Base-by-base conservation (phyloP, 371 early-diverging fungal genomes). In the Circinella umbellata region DNA sequence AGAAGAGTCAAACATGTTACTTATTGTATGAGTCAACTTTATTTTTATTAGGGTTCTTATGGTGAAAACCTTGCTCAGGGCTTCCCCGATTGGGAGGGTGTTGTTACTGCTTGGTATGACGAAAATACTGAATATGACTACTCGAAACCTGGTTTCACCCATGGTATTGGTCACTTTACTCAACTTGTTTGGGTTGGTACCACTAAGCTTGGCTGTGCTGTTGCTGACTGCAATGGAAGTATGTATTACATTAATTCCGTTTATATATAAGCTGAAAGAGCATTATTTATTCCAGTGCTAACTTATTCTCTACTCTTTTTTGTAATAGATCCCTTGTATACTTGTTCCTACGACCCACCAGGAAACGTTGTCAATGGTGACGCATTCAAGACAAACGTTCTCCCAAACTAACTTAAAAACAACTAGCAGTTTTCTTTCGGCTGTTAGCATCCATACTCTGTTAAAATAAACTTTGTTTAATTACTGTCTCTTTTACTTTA, bases 11-110 rank as follows among this genome's bases (percentile, higher is more conserved):
- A 42, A 42, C 11, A 42, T 42, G 42, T 13, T 9, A 62, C 42
- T 38, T 14, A 61, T 38, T 17, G 42, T 9, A 55, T 46, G 18
- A 55, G 27, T 27, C 27, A 27, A 27, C 27, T 27, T 27, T 27
- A 49, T 27, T 48, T 35, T 46, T 13, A 13, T 4, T 67, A 70
- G 67, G 69, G 74, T 13, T 49, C 47, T 53, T 79, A 76, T 48
- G 86, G 82, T 48, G 88, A 88, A 70, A 88, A 88, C 72, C 61
- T 88, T 35, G 88, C 82, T 35, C 64, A 68, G 59, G 80, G 84
- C 34, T 78, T 81, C 66, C 39, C 57, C 18, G 59, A 76, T 62
- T 81, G 80, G 80, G 55, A 62, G 14, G 8, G 47, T 1, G 75
- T 73, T 11, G 65, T 86, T 34, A 53, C 57, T 15, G 80, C 69